These are phyloP conservation scores for Ustilago tritici DNA, from an alignment of 1,284 basidiomycete genomes.

Conservation along the genomic window DNA sequence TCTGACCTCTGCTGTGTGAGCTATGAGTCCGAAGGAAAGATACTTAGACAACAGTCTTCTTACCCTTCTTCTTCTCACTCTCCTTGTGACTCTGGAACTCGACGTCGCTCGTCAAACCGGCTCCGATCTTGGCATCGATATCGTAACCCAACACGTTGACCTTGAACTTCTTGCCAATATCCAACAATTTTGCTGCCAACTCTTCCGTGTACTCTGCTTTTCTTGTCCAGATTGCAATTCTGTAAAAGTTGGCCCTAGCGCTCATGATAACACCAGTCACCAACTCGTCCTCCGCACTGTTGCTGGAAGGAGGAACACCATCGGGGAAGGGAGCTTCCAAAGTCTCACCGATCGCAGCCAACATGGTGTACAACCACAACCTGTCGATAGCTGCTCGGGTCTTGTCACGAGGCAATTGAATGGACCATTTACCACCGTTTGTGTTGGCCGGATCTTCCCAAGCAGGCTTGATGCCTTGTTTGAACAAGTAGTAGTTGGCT, in stretches of 20 bases:
- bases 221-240: constrained; percentile 96
- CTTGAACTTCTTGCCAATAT: constrained; percentile 88
- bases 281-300: constrained; percentile 54
- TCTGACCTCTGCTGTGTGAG: neutral
- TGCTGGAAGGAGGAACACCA: constrained; percentile 44
- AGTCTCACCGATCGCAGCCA: constrained; percentile 68
- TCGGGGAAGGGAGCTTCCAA: constrained; percentile 62
- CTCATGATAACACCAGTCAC: constrained; percentile 85
- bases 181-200: constrained; percentile 75
- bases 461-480: constrained; percentile 83
- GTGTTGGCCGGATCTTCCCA: constrained; percentile 96
- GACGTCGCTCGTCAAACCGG: constrained; percentile 75
- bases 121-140: constrained; percentile 77
- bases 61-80: constrained; percentile 88
- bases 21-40: neutral
- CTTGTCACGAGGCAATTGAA: constrained; percentile 96
- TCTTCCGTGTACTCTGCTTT: constrained; percentile 74
- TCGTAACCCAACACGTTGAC: constrained; percentile 84
- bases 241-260: constrained; percentile 93
- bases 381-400: constrained; percentile 85
- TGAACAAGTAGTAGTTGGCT: constrained; percentile 99
- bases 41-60: constrained; percentile 75
- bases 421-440: constrained; percentile 97
- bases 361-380: constrained; percentile 93
- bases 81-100: constrained; percentile 69